Conservation (phyloP, 805 yeast genomes). For the Candida koratica region DNA sequence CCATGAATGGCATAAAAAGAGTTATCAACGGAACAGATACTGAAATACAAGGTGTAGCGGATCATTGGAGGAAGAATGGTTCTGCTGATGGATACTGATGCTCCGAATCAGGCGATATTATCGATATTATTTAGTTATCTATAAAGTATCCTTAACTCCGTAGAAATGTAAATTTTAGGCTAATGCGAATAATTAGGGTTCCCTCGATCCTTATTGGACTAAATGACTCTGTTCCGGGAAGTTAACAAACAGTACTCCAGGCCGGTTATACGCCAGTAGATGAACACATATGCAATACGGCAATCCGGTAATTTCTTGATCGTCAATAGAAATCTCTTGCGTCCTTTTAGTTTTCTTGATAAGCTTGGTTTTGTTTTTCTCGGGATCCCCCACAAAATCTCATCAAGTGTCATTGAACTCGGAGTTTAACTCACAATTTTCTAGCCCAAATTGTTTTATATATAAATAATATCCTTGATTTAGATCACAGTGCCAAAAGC, state of each 20-base stretch:
- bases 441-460: slow-evolving; percentile 1
- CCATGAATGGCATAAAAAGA: slow-evolving; percentile 46
- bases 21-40: slow-evolving; percentile 28
- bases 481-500: too few relatives aligned
- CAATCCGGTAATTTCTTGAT: too few relatives aligned
- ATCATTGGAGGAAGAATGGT: slow-evolving; percentile 86
- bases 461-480: too few relatives aligned
- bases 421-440: slow-evolving; percentile 2
- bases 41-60: slow-evolving; percentile 68
- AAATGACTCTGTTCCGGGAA: slow-evolving; percentile 3
- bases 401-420: slow-evolving; percentile 6
- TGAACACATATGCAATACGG: too few relatives aligned
- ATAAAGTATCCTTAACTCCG: too few relatives aligned
- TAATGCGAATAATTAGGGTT: background rate
- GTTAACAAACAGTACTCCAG: slow-evolving; percentile 1
- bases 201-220: slow-evolving; percentile 3
- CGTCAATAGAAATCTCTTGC: too few relatives aligned
- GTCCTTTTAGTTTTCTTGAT: too few relatives aligned
- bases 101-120: too few relatives aligned
- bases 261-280: too few relatives aligned
- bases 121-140: too few relatives aligned
- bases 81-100: slow-evolving; percentile 58
- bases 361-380: too few relatives aligned
- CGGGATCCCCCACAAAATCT: slow-evolving; percentile 6
- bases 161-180: too few relatives aligned